These are phyloP conservation scores for Porcisia deanei DNA, from an alignment of 208 protist species.

Conservation along the genomic window DNA sequence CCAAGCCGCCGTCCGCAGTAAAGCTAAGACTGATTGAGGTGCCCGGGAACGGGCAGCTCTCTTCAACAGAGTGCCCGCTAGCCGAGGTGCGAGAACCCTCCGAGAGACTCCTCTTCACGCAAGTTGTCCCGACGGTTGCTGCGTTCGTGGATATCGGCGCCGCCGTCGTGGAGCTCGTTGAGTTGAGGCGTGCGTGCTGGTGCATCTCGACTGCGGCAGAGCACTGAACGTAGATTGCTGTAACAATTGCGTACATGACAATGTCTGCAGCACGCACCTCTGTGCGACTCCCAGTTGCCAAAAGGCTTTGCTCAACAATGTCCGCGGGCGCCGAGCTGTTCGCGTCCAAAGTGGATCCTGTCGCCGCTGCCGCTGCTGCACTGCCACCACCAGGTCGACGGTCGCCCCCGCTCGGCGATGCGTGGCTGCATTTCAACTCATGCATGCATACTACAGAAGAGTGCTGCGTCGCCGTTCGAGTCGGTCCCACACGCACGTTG, in stretches of 20 bases:
- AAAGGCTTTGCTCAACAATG: conserved; percentile 11
- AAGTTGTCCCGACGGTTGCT: background rate
- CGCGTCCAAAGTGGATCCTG: background rate
- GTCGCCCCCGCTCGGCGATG: conserved; percentile 1
- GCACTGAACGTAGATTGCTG: conserved; percentile 33
- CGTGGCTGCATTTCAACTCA: conserved; percentile 12
- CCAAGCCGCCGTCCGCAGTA: background rate
- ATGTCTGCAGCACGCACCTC: conserved; percentile 33
- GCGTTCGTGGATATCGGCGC: background rate
- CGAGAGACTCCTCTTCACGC: background rate
- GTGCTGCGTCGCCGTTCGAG: conserved; percentile 4
- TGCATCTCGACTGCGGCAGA: conserved; percentile 12
- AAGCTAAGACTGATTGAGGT: background rate
- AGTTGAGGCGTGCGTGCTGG: conserved; percentile 10
- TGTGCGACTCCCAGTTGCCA: conserved; percentile 17
- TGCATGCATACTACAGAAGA: conserved; percentile 9
- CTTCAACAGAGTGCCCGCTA: conserved; percentile 7
- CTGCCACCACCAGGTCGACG: conserved; percentile 6
- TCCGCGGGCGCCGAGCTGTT: background rate
- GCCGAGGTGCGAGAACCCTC: conserved; percentile 8
- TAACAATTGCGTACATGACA: conserved; percentile 36
- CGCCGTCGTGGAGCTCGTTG: conserved; percentile 2
- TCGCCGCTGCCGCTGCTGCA: background rate
- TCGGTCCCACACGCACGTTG: background rate
- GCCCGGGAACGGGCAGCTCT: background rate